These are phyloP conservation scores for Sporothrix brasiliensis DNA, from an alignment of 2,329 filamentous ascomycete species.

Conservation along the genomic window DNA sequence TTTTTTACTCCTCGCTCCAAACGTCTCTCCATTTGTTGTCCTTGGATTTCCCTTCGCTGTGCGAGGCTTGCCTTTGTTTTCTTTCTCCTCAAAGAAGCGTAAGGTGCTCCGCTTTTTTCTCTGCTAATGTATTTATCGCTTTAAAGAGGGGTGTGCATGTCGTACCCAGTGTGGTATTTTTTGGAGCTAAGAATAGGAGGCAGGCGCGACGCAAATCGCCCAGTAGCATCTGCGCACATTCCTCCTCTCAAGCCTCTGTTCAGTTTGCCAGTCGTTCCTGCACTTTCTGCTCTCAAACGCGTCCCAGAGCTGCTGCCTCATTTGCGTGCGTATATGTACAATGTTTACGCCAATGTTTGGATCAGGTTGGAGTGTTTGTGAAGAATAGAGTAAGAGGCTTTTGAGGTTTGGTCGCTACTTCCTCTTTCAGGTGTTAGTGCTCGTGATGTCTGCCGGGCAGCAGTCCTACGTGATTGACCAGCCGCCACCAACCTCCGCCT, in stretches of 20 bases:
- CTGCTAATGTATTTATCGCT: constrained; percentile 24
- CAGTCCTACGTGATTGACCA: constrained; percentile 26
- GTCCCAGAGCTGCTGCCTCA: background rate
- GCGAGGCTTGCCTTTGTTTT: constrained; percentile 27
- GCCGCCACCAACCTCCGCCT: constrained; percentile 36
- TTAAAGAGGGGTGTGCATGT: constrained; percentile 12
- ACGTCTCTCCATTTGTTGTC: constrained; percentile 6
- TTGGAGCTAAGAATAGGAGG: constrained; percentile 30
- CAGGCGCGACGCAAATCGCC: constrained; percentile 25
- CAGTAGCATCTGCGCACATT: constrained; percentile 22
- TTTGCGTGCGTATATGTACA: constrained; percentile 5
- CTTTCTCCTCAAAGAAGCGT: constrained; percentile 24
- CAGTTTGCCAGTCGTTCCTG: constrained; percentile 24
- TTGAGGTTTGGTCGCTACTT: constrained; percentile 22
- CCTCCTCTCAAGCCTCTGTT: constrained; percentile 6
- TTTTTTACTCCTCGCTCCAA: constrained; percentile 9
- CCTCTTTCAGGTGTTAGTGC: constrained; percentile 33
- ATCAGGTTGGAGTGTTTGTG: background rate
- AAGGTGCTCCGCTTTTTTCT: constrained; percentile 23
- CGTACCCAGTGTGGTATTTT: background rate
- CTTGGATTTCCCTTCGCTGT: background rate
- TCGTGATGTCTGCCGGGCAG: background rate
- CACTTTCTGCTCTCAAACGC: constrained; percentile 20
- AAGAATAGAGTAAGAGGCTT: background rate
- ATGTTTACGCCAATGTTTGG: background rate